These are phyloP conservation scores for Saposhnikovia divaricata DNA, from an alignment of 129 eudicot genomes.

Conservation along the genomic window DNA sequence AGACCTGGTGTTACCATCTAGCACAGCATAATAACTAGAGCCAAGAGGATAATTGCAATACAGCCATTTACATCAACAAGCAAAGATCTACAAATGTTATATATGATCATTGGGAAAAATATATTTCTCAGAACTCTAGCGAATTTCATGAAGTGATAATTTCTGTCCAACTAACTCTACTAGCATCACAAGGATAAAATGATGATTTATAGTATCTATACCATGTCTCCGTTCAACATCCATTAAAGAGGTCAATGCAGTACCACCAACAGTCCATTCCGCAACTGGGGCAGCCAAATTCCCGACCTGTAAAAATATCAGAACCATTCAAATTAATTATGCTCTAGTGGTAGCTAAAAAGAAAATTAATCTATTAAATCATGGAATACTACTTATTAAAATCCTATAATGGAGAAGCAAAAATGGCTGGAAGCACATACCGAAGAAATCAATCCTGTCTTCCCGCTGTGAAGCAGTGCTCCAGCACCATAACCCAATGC, in stretches of 20 bases:
- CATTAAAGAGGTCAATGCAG: slow-evolving; percentile 90
- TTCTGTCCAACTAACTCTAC: neutral
- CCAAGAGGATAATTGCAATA: too few relatives aligned
- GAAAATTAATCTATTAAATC: neutral
- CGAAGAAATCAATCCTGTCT: slow-evolving; percentile 91
- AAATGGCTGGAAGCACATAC: slow-evolving; percentile 30
- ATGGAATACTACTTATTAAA: neutral
- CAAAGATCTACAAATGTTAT: too few relatives aligned
- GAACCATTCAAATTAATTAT: neutral
- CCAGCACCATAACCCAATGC: slow-evolving; percentile 99
- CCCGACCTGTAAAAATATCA: slow-evolving; percentile 48
- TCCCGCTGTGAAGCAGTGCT: slow-evolving; percentile 87
- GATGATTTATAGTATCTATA: slow-evolving; percentile 11
- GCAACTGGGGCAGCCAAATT: slow-evolving; percentile 94
- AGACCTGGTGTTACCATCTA: too few relatives aligned
- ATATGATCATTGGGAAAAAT: too few relatives aligned
- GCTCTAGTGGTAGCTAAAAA: neutral
- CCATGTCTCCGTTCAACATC: slow-evolving; percentile 99
- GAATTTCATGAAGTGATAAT: neutral
- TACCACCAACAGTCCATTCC: slow-evolving; percentile 99
- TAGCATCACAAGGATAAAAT: neutral
- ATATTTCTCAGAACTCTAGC: neutral
- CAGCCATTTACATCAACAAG: too few relatives aligned
- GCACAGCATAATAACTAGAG: too few relatives aligned
- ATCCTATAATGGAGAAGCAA: neutral